Base-by-base conservation (phyloP, 2,329 filamentous ascomycete genomes). In the Colletotrichum euphorbiae region DNA sequence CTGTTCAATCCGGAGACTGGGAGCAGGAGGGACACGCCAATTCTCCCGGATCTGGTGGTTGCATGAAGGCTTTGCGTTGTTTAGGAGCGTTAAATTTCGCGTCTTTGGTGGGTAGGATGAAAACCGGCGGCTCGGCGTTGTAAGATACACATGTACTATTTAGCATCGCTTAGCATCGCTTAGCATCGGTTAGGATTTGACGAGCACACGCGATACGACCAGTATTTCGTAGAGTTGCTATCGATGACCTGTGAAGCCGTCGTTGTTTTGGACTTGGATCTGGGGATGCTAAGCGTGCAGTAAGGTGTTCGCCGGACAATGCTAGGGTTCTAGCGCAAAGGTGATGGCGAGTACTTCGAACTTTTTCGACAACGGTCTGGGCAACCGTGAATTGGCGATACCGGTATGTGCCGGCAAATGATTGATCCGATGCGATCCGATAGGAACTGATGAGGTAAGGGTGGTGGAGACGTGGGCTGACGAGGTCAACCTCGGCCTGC, bases 11-110 rank as follows among this genome's bases (percentile, higher is more conserved):
- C 72, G 2, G 73, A 74, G 24, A 74, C 75, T 17, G 75, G 75
- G 21, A 74, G 63, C 28, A 71, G 76, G 63, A 73, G 75, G 62
- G 79, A 81, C 31, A 78, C 77, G 19, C 79, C 79, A 6, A 76
- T 79, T 28, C 77, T 77, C 1, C 74, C 77, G 6, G 76, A 77
- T 50, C 58, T 78, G 55, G 69, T 74, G 50, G 62, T 67, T 19
- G 38, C 38, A 8, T 71, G 56, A 70, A 15, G n/a, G 13, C 8
- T 4, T 38, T 7, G 28, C 28, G 28, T 28, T 28, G 28, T 7
- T 8, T 2, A 28, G 28, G 28, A 28, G 28, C 28, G 28, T 8
- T 28, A 7, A 28, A 2, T 1, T 28, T 8, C 7, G 21, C 9
- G 33, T 24, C 13, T 42, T 61, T 64, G 45, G 67, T 62, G 56